A percentile compares a stretch with the other conserved stretches of the same genome.
Evolutionary conservation across 805 yeast species (phyloP).

Genomic region (Myxozyma monticola): DNA sequence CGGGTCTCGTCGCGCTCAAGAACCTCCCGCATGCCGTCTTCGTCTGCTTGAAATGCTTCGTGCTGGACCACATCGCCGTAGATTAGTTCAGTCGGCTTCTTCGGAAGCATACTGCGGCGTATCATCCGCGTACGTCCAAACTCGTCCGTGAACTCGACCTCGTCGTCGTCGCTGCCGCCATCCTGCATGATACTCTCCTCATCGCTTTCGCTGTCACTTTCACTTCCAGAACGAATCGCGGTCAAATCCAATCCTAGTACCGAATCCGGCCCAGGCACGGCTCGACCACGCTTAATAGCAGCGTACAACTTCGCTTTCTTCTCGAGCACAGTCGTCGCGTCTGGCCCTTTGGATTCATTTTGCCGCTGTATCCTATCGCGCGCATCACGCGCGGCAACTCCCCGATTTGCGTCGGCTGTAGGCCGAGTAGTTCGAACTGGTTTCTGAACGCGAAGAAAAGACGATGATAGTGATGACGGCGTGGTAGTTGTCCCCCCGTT

Average conservation of each 20-base stretch:
- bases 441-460: constrained; percentile 8
- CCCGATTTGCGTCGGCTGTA: constrained; percentile 16
- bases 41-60: constrained; percentile 28
- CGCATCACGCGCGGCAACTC: constrained; percentile 22
- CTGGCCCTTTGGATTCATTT: too few relatives aligned
- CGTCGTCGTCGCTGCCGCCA: constrained; percentile 25
- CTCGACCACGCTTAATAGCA: constrained; percentile 22
- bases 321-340: constrained; percentile 9
- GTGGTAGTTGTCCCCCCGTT: too few relatives aligned
- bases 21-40: constrained; percentile 28
- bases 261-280: constrained; percentile 11
- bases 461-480: too few relatives aligned
- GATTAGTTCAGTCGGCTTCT: constrained; percentile 27
- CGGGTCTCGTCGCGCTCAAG: constrained; percentile 14
- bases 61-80: constrained; percentile 32
- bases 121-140: constrained; percentile 33
- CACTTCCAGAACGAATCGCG: constrained; percentile 3
- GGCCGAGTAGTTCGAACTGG: background rate
- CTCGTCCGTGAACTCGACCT: constrained; percentile 32
- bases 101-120: constrained; percentile 13
- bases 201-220: constrained; percentile 8
- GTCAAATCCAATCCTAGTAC: constrained; percentile 31
- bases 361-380: too few relatives aligned
- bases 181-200: constrained; percentile 5
- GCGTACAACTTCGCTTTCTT: constrained; percentile 27